Evolutionary conservation across 2,329 filamentous ascomycete species (phyloP), one percentile per base, ranked within the genome.

Genomic region (Diaporthe nobilis): DNA sequence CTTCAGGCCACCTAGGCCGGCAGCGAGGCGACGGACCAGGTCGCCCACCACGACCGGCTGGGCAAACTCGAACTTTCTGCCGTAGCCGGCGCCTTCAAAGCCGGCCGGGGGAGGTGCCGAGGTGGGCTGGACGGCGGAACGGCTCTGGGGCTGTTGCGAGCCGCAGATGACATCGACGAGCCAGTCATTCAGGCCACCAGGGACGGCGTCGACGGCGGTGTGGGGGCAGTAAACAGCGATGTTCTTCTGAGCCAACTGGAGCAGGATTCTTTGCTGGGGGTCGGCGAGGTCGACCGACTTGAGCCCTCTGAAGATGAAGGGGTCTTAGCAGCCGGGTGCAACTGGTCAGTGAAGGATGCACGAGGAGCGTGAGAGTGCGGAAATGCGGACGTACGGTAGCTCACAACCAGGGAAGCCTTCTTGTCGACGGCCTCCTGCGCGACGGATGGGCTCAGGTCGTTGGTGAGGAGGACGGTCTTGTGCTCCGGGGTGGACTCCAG

Each of bases 211-310:
- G 58, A 98, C 92, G 20, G 97, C 96, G 0, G 97, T 99, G 85
- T 99, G 97, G 0, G 97, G 97, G 78, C 94, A 95, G 87, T 98
- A 99, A 74, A 99, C 95, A 78, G 95, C 97, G 80, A 99, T 95
- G 49, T 96, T 96, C 83, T 94, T 92, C 78, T 94, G 94, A 63
- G 93, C 94, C 17, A 99, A 90, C 60, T 93, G 91, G 5, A 99
- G 89, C 44, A 99, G 90, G 9, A 94, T 94, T 58, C 92, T 90
- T 83, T 99, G 97, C 84, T 98, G 97, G 13, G 95, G 90, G 82
- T 99, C 94, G 77, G 90, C 89, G 65, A 95, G 90, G 47, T 95
- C 98, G 82, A 99, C 87, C 78, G 94, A 93, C 85, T 98, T 99
- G 79, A 99, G 89, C 72, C 94, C 94, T 67, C 94, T 92, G 88